Evolutionary conservation across 2,329 filamentous ascomycete species (phyloP).

Genomic region (Neopestalotiopsis sp.): DNA sequence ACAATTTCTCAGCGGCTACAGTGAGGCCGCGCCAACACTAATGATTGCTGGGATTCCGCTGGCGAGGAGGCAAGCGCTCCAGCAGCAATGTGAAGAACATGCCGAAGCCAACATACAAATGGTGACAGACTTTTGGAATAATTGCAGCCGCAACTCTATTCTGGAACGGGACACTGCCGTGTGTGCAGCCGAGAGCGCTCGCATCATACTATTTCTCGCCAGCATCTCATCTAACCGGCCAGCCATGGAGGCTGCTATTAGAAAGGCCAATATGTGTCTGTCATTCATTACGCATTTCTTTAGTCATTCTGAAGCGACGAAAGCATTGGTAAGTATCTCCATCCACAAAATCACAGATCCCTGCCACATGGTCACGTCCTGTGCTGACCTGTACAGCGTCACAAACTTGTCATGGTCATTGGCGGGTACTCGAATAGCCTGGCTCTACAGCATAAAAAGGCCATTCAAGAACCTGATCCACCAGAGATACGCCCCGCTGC

Average conservation of each 20-base stretch:
- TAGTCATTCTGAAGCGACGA: conserved; percentile 34
- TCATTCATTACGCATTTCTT: conserved; percentile 34
- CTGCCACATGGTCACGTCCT: background rate
- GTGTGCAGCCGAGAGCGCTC: conserved; percentile 47
- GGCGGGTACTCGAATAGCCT: conserved; percentile 33
- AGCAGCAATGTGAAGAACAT: conserved; percentile 42
- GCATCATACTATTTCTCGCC: conserved; percentile 42
- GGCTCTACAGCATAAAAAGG: conserved; percentile 30
- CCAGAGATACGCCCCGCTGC: conserved; percentile 25
- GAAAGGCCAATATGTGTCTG: conserved; percentile 35
- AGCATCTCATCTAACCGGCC: conserved; percentile 25
- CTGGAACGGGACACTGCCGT: conserved; percentile 49
- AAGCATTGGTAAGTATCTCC: conserved; percentile 29
- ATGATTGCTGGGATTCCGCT: conserved; percentile 35
- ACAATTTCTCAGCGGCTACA: conserved; percentile 46
- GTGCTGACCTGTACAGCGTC: conserved; percentile 24
- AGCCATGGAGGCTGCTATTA: conserved; percentile 30
- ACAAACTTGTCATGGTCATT: conserved; percentile 34
- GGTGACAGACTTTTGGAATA: conserved; percentile 34
- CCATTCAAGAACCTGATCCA: conserved; percentile 26
- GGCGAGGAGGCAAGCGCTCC: conserved; percentile 36
- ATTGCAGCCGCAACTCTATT: conserved; percentile 31
- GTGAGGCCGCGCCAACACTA: conserved; percentile 42
- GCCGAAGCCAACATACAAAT: conserved; percentile 45
- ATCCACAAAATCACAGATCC: background rate